Evolutionary conservation across 1,284 basidiomycete genomes (phyloP), one percentile per base, ranked within the genome.

Genomic region (Flammula alnicola): DNA sequence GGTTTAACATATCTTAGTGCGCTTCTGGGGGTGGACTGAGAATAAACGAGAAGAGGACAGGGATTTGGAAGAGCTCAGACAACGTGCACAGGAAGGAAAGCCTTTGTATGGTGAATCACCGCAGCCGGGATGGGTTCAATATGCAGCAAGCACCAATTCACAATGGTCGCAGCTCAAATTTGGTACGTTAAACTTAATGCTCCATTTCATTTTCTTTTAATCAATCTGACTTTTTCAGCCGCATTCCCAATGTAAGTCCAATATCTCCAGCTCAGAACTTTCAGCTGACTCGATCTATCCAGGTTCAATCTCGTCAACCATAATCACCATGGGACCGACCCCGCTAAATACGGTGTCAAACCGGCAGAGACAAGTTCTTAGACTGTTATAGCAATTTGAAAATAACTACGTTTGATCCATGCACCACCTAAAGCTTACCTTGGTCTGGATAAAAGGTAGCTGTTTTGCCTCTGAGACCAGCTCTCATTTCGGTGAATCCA

Each of bases 1-100:
- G 38, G 29, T 47, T 53, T 42, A 56, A 52, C 36, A 32, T 32
- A 20, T 25, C 36, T 27, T 62, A 94, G 95, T 88, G 72, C 94
- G 96, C 36, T 96, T 99, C 80, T 95, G 93, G 93, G 96, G 96
- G 43, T 95, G 93, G 90, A 77, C 80, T 17, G 96, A 98, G 76
- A 99, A 99, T 76, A 84, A 82, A 57, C 75, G 80, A 16, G 95
- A 98, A 67, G 80, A 88, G 60, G 80, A 81, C 51, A 78, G 75
- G 68, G 95, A 97, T 68, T 65, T 86, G 43, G 75, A 76, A 19
- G 95, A 97, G 69, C 74, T 97, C 40, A 81, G 80, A 33, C 83
- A 86, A 55, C 82, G 80, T 30, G 87, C 82, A 10, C 72, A 71
- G 55, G 80, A 86, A 56, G 93, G 93, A 47, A 84, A 92, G 66